phyloP scores from a whole-genome alignment of 805 yeast genomes.

The Lipomyces yamanashiensis region DNA sequence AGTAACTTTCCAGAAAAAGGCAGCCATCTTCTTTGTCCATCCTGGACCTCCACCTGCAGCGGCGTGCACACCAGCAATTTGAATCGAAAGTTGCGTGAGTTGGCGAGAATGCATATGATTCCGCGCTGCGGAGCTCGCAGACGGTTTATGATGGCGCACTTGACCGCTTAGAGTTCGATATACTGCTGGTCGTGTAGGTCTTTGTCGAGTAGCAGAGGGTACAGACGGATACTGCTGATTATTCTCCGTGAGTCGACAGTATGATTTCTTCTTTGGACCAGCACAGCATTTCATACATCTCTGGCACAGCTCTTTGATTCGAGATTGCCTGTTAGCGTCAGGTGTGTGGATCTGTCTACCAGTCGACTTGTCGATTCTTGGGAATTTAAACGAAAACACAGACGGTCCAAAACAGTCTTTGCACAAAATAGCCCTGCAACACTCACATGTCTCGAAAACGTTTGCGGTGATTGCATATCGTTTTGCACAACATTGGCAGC shows the following conservation, averaged over 20 bases:
- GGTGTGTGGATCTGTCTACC: conserved; percentile 9
- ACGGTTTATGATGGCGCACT: not conserved
- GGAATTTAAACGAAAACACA: conserved; percentile 20
- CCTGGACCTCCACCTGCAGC: not conserved
- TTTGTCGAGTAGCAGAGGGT: not conserved
- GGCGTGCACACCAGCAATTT: conserved; percentile 12
- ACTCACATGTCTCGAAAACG: conserved; percentile 10
- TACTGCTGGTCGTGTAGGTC: not conserved
- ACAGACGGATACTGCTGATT: conserved; percentile 9
- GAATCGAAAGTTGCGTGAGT: conserved; percentile 17
- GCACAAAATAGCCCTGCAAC: conserved; percentile 17
- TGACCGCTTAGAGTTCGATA: not conserved
- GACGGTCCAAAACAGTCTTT: conserved; percentile 25
- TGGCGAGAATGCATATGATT: conserved; percentile 13
- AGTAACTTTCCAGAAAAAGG: conserved; percentile 14
- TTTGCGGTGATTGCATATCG: not conserved
- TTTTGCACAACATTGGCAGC: not conserved
- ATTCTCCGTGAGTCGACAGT: conserved; percentile 16
- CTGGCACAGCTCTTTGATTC: conserved; percentile 23
- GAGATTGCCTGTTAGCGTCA: not conserved
- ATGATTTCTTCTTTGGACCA: conserved; percentile 23
- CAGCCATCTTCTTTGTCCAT: conserved; percentile 12
- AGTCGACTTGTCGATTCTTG: conserved; percentile 16
- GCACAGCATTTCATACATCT: conserved; percentile 28
- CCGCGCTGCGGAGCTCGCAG: conserved; percentile 5